phyloP scores from a whole-genome alignment of 202 grass and related monocot genomes.

The Bolboschoenoplectus hybrid region DNA sequence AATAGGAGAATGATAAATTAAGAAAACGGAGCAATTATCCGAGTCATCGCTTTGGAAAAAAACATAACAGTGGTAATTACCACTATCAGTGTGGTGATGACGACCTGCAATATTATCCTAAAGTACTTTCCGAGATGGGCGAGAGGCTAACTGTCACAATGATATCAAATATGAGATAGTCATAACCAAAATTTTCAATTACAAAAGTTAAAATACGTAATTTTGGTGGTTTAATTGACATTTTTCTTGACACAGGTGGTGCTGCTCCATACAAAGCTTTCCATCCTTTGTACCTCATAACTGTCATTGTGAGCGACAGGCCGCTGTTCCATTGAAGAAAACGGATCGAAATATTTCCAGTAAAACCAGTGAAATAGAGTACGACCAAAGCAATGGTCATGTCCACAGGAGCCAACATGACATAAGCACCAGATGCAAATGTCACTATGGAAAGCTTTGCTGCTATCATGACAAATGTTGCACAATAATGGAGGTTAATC shows the following conservation, averaged over 20 bases:
- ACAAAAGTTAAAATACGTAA: too few relatives aligned
- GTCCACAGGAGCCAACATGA: conserved; percentile 53
- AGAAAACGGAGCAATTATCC: too few relatives aligned
- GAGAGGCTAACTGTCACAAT: too few relatives aligned
- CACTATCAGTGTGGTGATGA: too few relatives aligned
- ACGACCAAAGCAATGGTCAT: conserved; percentile 41
- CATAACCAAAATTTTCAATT: too few relatives aligned
- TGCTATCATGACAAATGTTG: conserved; percentile 43
- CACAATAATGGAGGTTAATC: conserved; percentile 45
- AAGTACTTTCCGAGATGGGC: too few relatives aligned
- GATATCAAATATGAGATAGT: too few relatives aligned
- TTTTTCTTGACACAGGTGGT: not conserved
- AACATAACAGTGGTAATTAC: too few relatives aligned
- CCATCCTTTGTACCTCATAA: not conserved
- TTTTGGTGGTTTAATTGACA: not conserved
- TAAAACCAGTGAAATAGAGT: conserved; percentile 35
- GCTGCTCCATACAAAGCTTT: not conserved
- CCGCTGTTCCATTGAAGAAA: not conserved
- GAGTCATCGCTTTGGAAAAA: too few relatives aligned
- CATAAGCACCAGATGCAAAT: conserved; percentile 61
- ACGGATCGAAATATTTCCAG: not conserved
- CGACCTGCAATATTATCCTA: too few relatives aligned
- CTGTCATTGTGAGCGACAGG: not conserved
- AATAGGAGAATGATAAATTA: too few relatives aligned
- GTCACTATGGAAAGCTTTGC: conserved; percentile 50